Conservation (phyloP, 2,329 filamentous ascomycete genomes). For the Endoconidiophora polonica region DNA sequence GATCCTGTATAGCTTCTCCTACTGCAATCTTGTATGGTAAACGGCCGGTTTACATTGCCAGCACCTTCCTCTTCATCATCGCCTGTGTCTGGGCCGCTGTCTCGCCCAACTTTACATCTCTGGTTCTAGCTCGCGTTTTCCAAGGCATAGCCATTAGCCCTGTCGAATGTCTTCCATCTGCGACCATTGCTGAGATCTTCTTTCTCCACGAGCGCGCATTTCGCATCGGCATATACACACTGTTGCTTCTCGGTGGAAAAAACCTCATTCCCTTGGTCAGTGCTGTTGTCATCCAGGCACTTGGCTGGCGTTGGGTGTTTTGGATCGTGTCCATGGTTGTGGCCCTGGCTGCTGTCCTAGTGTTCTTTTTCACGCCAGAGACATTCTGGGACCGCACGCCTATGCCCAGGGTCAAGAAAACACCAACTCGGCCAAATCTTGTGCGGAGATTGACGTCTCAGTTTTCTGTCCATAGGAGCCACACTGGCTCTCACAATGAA, state of each 20-base stretch:
- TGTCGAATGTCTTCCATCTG: conserved; percentile 81
- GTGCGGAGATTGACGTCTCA: conserved; percentile 32
- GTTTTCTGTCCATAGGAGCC: conserved; percentile 15
- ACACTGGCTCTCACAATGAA: conserved; percentile 6
- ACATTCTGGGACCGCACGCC: conserved; percentile 90
- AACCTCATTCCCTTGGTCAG: conserved; percentile 78
- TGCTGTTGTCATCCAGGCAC: conserved; percentile 60
- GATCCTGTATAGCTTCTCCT: conserved; percentile 69
- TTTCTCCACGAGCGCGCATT: conserved; percentile 75
- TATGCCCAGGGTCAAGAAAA: conserved; percentile 21
- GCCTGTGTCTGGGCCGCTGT: conserved; percentile 71
- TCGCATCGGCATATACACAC: conserved; percentile 80
- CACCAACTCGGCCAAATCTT: conserved; percentile 24
- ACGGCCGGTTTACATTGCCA: conserved; percentile 70
- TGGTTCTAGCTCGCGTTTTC: conserved; percentile 68
- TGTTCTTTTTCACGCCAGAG: conserved; percentile 87
- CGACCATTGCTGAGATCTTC: conserved; percentile 91
- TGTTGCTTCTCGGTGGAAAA: conserved; percentile 78
- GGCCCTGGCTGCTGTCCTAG: conserved; percentile 47
- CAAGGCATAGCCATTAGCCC: conserved; percentile 79
- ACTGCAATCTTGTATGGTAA: conserved; percentile 88
- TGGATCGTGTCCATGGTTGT: conserved; percentile 76
- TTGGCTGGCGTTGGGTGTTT: conserved; percentile 83
- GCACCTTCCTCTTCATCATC: conserved; percentile 59
- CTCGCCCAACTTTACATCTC: conserved; percentile 64